Conservation (phyloP, 768 basidiomycete species). For the Tricholoma flavovirens region DNA sequence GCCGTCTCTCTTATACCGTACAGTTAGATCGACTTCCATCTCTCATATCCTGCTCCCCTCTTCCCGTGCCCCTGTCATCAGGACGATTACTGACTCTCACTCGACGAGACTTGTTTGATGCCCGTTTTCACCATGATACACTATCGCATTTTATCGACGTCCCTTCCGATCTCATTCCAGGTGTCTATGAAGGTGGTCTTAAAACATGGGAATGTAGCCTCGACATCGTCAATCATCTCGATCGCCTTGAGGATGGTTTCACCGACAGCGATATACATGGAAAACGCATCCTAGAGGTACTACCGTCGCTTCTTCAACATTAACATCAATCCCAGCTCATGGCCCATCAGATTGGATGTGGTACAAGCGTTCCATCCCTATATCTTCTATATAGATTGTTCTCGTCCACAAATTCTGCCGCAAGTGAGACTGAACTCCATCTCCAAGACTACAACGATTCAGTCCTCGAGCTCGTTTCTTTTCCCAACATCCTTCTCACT, state of each 20-base stretch:
- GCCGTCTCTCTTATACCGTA: conserved; percentile 7
- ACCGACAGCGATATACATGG: conserved; percentile 29
- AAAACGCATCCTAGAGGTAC: conserved; percentile 67
- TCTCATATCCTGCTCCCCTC: conserved; percentile 74
- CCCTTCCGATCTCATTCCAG: conserved; percentile 85
- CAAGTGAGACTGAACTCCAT: conserved; percentile 49
- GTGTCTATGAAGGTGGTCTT: conserved; percentile 91
- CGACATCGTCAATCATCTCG: conserved; percentile 72
- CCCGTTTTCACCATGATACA: conserved; percentile 67
- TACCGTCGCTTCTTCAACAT: conserved; percentile 10
- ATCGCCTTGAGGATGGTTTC: conserved; percentile 21
- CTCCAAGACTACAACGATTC: conserved; percentile 90
- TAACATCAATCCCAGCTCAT: background rate
- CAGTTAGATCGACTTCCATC: conserved; percentile 69
- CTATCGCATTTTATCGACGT: conserved; percentile 57
- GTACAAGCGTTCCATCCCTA: conserved; percentile 81
- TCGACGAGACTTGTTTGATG: conserved; percentile 90
- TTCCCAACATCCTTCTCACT: conserved; percentile 71
- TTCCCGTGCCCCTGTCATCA: conserved; percentile 44
- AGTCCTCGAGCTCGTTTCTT: conserved; percentile 71
- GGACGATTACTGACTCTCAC: conserved; percentile 39
- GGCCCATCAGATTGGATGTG: conserved; percentile 77
- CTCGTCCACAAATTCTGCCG: conserved; percentile 15
- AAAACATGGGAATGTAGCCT: conserved; percentile 98
- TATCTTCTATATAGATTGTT: conserved; percentile 66